Base-by-base conservation (phyloP, 192 early-diverging fungal species). In the Glomus cerebriforme region DNA sequence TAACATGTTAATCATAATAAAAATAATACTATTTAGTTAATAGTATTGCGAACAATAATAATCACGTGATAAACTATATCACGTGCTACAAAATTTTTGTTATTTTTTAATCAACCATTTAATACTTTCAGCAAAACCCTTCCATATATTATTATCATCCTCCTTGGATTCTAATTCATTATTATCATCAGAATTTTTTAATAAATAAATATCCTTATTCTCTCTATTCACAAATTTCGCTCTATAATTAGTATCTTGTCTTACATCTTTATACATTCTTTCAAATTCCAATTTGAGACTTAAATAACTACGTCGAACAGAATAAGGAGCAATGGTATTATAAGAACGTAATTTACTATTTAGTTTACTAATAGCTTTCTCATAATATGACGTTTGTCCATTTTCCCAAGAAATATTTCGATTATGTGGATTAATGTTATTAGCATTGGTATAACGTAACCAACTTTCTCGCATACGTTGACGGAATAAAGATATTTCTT, bases 261-360 rank as follows among this genome's bases (percentile, higher is more conserved):
- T 71, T 27, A 71, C n/a, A 49, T 71, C 12, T 29, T 19, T 7
- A 45, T 70, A 70, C 12, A 75, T 37, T 75, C 29, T 75, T 0
- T 39, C 7, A 35, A 77, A 78, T 62, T 80, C 79, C 10, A 24
- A 26, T 49, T 80, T 35, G 7, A 75, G n/a, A 37, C 7, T 63
- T 54, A 80, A 19, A 80, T 76, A 80, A 29, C 43, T 17, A 29
- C 67, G 81, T 54, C 80, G 45, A 6, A 72, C 80, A 5, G 62
- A 13, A 27, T 32, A 77, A 31, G 82, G 82, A 0, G 73, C 64
- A 82, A 83, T 76, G 0, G 75, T 59, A 71, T 83, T 83, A 76
- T 83, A 83, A 26, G 62, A 81, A 58, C 74, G 31, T n/a, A 83
- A 45, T 70, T 31, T 76, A 45, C 29, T 60, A 47, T 81, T 81